phyloP scores from a whole-genome alignment of 2,329 filamentous ascomycete genomes.

The Botrytis cinerea region DNA sequence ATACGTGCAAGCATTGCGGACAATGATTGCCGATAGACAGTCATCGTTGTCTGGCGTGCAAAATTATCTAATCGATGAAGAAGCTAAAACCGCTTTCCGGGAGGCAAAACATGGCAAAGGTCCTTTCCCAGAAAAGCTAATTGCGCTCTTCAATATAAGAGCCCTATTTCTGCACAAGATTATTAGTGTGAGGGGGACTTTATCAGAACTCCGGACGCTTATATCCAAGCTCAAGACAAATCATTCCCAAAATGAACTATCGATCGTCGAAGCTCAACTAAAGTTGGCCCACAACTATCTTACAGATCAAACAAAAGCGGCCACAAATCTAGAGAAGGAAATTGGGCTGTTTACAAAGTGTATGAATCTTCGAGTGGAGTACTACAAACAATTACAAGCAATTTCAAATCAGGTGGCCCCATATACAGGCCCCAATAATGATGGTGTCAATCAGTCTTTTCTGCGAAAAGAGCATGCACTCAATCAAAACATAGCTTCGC shows the following conservation, averaged over 20 bases:
- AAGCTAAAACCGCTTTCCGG: constrained; percentile 58
- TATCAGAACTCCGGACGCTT: constrained; percentile 69
- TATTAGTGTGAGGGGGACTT: constrained; percentile 67
- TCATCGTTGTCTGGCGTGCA: constrained; percentile 73
- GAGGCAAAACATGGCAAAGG: constrained; percentile 65
- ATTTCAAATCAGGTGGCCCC: constrained; percentile 86
- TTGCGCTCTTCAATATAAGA: constrained; percentile 54
- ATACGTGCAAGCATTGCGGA: constrained; percentile 77
- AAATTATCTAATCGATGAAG: constrained; percentile 74
- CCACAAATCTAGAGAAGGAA: constrained; percentile 62
- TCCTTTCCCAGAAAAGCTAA: constrained; percentile 65
- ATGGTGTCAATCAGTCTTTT: constrained; percentile 44
- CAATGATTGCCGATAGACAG: constrained; percentile 76
- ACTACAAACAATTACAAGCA: constrained; percentile 84
- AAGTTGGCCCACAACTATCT: constrained; percentile 58
- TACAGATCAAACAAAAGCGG: constrained; percentile 53
- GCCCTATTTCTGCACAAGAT: constrained; percentile 52
- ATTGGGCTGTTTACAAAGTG: constrained; percentile 72
- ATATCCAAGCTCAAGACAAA: constrained; percentile 61
- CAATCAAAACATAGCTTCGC: constrained; percentile 59
- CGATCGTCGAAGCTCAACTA: constrained; percentile 65
- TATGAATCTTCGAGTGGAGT: constrained; percentile 86
- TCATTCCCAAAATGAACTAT: constrained; percentile 63
- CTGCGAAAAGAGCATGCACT: constrained; percentile 60
- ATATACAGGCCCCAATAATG: constrained; percentile 57